Percentiles rank a stretch among this genome's conserved stretches.
Conservation (phyloP, 108 stramenopile species). For the Skeletonema marinoi region DNA sequence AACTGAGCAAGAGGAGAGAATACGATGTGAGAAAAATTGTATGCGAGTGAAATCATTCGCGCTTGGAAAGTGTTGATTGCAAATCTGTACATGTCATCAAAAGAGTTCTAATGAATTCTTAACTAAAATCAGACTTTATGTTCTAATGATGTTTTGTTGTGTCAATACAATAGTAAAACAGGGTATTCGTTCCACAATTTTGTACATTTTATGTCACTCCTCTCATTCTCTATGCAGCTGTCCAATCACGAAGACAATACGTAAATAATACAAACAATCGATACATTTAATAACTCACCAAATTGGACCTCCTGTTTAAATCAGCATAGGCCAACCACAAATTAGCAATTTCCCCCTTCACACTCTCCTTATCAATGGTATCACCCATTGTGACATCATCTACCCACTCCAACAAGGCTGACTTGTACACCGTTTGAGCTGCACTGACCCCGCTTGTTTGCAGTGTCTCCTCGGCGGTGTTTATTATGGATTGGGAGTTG, state of each 20-base stretch:
- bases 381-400: slow-evolving; percentile 82
- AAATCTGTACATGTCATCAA: neutral
- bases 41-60: neutral
- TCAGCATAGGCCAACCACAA: slow-evolving; percentile 84
- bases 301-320: slow-evolving; percentile 60
- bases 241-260: neutral
- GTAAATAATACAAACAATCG: neutral
- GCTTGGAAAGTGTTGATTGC: neutral
- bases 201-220: neutral
- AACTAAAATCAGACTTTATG: neutral
- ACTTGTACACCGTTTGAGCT: slow-evolving; percentile 76
- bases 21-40: slow-evolving; percentile 9
- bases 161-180: neutral
- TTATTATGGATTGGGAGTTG: slow-evolving; percentile 46
- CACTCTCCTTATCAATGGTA: slow-evolving; percentile 33
- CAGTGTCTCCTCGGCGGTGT: slow-evolving; percentile 64
- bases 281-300: slow-evolving; percentile 35
- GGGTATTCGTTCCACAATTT: neutral
- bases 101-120: slow-evolving; percentile 4
- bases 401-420: slow-evolving; percentile 84
- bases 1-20: slow-evolving; percentile 35
- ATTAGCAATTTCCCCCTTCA: slow-evolving; percentile 53
- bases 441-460: slow-evolving; percentile 50
- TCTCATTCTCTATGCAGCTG: neutral
- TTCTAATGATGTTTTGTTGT: neutral